Evolutionary conservation across 2,329 filamentous ascomycete species (phyloP), one percentile per base, ranked within the genome.

Genomic region (Pseudocercospora musae): DNA sequence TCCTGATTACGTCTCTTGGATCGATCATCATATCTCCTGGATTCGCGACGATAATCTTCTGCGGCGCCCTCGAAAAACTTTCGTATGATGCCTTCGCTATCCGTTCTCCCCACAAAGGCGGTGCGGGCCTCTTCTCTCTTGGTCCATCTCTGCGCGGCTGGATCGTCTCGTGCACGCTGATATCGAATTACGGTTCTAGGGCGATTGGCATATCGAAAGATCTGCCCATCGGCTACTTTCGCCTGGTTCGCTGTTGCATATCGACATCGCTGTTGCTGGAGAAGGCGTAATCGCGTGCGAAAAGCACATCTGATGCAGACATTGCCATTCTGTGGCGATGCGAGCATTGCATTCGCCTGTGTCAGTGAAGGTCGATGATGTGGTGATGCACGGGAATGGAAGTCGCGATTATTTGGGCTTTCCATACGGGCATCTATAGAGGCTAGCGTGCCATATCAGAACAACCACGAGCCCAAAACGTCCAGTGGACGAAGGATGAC

Each of bases 231-330:
- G 15, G 15, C 15, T 11, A 25, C 23, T 52, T 15, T 23, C 25
- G 48, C 21, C 11, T 52, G 48, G 4, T 18, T n/a, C 49, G 44
- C 21, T 57, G 59, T 60, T 18, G 62, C 20, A 29, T 52, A 67
- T 42, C 54, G 62, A 60, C 59, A 74, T 68, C 62, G 76, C 63
- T 62, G 75, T 65, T 73, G 69, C 70, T 65, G 68, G 61, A 73
- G 64, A 37, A 50, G 27, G 49, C 63, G 54, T n/a, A 70, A 64
- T 42, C 68, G 72, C 48, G 69, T 69, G 46, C 74, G 72, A 63
- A 75, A 73, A 57, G 74, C 70, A 73, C 78, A 79, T 66, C 77
- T 74, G 52, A 79, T 72, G 74, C 78, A 80, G 67, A 68, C 62
- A 59, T 63, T 66, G 48, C 55, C 50, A 46, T 49, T 54, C 20